Percentiles rank a stretch among this genome's conserved stretches.
These are phyloP conservation scores for Pyracantha coccinea DNA, from an alignment of 331 rosid genomes.

Conservation along the genomic window DNA sequence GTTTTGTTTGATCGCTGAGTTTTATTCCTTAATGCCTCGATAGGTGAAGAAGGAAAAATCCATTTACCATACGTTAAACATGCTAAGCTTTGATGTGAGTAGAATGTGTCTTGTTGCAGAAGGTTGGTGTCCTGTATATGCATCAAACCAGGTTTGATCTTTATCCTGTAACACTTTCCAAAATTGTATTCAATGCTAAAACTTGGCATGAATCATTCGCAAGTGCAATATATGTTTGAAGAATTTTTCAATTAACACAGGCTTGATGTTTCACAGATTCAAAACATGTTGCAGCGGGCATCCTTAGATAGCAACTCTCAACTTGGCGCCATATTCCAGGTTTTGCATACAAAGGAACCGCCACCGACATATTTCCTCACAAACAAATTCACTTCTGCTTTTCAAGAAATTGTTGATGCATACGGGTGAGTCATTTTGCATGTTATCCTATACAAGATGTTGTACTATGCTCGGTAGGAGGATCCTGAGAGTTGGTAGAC, in stretches of 20 bases:
- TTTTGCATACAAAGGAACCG: constrained; percentile 57
- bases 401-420: constrained; percentile 79
- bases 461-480: neutral
- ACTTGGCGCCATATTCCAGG: constrained; percentile 66
- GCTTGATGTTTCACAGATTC: constrained; percentile 40
- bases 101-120: constrained; percentile 72
- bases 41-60: constrained; percentile 68
- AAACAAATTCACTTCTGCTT: constrained; percentile 59
- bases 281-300: constrained; percentile 45
- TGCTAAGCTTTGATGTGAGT: constrained; percentile 76
- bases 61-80: constrained; percentile 60
- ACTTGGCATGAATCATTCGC: neutral
- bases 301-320: constrained; percentile 56
- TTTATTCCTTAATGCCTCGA: constrained; percentile 15
- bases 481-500: neutral
- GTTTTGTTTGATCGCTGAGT: constrained; percentile 11
- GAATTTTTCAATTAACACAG: constrained; percentile 6
- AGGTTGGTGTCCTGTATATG: constrained; percentile 80
- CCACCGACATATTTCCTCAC: constrained; percentile 66
- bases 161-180: neutral
- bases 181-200: neutral
- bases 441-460: neutral
- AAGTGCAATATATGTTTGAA: constrained; percentile 3
- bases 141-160: constrained; percentile 51
- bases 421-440: constrained; percentile 51